A percentile compares a stretch with the other conserved stretches of the same genome.
phyloP scores from a whole-genome alignment of 257 asterid genomes.

The Solanum tarapatanum region DNA sequence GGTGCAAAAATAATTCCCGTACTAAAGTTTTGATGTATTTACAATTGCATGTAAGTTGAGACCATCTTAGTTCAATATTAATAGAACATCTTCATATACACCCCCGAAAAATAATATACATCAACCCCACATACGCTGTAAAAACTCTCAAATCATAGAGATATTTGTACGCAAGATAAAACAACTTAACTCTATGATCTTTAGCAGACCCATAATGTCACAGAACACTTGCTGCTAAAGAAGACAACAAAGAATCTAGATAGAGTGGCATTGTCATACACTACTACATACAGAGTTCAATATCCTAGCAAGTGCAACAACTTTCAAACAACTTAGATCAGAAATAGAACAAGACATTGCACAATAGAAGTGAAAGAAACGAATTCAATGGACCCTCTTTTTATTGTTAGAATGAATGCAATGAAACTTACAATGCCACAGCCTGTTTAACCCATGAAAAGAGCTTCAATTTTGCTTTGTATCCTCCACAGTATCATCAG shows the following conservation, averaged over 20 bases:
- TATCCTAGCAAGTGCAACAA: not conserved
- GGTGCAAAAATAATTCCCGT: not conserved
- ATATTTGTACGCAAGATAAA: not conserved
- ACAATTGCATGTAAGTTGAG: not conserved
- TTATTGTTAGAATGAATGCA: not conserved
- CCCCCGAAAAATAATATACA: not conserved
- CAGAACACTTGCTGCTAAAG: not conserved
- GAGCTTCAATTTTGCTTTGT: conserved; percentile 25
- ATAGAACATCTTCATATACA: not conserved
- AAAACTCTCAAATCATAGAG: not conserved
- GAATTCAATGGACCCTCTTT: not conserved
- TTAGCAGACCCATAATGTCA: not conserved
- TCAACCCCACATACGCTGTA: not conserved
- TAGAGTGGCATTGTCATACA: not conserved
- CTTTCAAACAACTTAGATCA: not conserved
- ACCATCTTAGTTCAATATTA: not conserved
- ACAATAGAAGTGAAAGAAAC: not conserved
- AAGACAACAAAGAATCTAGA: not conserved
- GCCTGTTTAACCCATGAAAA: not conserved
- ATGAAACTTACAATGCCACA: conserved; percentile 25
- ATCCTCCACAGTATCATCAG: conserved; percentile 40
- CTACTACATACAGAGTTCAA: not conserved
- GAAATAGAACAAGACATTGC: not conserved
- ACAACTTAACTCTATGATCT: not conserved
- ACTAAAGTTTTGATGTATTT: not conserved